Evolutionary conservation across 495 filamentous ascomycete genomes (phyloP).

Genomic region (Tuber melanosporum): DNA sequence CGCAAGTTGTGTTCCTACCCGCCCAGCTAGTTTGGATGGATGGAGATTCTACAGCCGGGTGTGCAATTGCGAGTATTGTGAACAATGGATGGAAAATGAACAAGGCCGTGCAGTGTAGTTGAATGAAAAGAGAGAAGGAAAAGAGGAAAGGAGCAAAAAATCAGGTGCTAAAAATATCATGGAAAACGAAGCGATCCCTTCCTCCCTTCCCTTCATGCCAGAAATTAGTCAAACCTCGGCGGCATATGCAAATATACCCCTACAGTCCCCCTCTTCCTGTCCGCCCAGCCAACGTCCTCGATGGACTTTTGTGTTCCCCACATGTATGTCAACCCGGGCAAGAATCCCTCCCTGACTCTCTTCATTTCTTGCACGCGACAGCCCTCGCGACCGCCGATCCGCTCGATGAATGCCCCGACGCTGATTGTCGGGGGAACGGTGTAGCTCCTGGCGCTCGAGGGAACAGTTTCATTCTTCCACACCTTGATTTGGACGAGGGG

Average conservation of each 20-base stretch:
- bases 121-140: not conserved
- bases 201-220: not conserved
- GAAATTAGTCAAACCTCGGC: not conserved
- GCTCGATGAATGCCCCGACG: constrained; percentile 1
- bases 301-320: not conserved
- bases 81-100: not conserved
- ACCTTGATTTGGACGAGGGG: constrained; percentile 4
- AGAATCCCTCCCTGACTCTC: constrained; percentile 1
- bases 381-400: not conserved
- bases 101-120: not conserved
- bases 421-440: not conserved
- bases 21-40: not conserved
- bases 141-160: not conserved
- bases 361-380: constrained; percentile 3
- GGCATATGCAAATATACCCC: not conserved
- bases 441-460: not conserved
- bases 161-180: not conserved
- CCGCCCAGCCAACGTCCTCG: constrained; percentile 3
- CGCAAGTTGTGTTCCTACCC: not conserved
- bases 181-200: not conserved
- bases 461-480: not conserved
- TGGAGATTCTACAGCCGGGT: not conserved
- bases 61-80: not conserved
- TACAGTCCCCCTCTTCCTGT: not conserved
- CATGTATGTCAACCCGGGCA: constrained; percentile 4